Percentiles rank a stretch among this genome's conserved stretches.
phyloP scores from a whole-genome alignment of 768 basidiomycete species.

The Chiua virens region DNA sequence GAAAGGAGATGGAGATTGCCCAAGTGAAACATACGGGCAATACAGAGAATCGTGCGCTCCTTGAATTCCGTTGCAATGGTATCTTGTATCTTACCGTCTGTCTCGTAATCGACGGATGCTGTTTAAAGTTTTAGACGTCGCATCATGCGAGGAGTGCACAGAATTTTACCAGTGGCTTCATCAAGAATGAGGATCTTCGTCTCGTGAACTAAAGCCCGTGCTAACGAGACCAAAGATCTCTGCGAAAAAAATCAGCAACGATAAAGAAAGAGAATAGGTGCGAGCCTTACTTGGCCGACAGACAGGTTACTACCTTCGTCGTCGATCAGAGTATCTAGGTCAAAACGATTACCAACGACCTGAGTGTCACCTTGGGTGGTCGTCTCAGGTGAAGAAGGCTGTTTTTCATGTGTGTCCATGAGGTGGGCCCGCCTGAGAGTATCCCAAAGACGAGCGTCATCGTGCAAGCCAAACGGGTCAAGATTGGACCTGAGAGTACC shows the following conservation, averaged over 20 bases:
- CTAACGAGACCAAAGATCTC: constrained; percentile 83
- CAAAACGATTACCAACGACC: constrained; percentile 54
- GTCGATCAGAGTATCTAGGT: constrained; percentile 80
- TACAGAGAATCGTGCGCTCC: constrained; percentile 83
- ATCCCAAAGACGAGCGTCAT: constrained; percentile 84
- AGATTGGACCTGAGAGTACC: constrained; percentile 81
- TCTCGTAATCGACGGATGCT: constrained; percentile 90
- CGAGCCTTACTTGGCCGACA: constrained; percentile 46
- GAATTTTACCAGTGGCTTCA: constrained; percentile 70
- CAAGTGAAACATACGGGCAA: constrained; percentile 62
- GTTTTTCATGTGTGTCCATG: constrained; percentile 49
- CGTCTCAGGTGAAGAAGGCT: constrained; percentile 29
- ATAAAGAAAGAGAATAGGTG: not conserved
- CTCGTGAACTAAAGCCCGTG: constrained; percentile 86
- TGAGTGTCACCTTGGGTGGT: constrained; percentile 39
- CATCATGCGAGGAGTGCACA: not conserved
- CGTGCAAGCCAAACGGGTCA: constrained; percentile 82
- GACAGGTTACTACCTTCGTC: constrained; percentile 86
- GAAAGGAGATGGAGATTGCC: not conserved
- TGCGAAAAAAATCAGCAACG: constrained; percentile 32
- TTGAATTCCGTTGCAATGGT: constrained; percentile 85
- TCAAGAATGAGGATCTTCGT: constrained; percentile 84
- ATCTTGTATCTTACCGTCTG: constrained; percentile 87
- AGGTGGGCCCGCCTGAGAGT: constrained; percentile 84
- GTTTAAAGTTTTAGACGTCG: not conserved